Percentiles rank a stretch among this genome's conserved stretches.
phyloP scores from a whole-genome alignment of 2,329 filamentous ascomycete species.

The Phyllosticta citrichinensis region DNA sequence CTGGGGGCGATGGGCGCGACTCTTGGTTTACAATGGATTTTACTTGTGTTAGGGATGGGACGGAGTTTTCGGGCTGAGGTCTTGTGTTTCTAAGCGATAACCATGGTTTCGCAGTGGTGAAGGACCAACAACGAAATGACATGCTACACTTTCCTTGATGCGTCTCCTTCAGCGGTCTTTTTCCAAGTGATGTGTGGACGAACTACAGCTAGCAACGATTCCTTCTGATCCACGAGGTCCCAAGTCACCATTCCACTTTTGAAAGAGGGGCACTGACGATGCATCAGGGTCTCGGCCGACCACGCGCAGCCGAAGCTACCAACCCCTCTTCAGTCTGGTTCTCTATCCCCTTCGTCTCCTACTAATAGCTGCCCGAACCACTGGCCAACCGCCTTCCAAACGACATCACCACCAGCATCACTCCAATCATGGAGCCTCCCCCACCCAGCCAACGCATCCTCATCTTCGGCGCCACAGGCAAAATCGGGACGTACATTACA shows the following conservation, averaged over 20 bases:
- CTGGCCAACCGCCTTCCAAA: too few relatives aligned
- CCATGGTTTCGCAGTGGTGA: not conserved
- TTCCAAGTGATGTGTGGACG: not conserved
- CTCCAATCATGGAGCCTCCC: not conserved
- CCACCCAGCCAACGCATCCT: constrained; percentile 34
- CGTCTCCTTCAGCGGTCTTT: not conserved
- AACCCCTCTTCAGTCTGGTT: not conserved
- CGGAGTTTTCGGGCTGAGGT: not conserved
- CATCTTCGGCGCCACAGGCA: constrained; percentile 44
- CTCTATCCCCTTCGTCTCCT: not conserved
- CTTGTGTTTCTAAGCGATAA: not conserved
- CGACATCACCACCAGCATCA: not conserved
- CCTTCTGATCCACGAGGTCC: not conserved
- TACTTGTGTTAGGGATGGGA: not conserved
- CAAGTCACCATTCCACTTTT: not conserved
- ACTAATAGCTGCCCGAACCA: not conserved
- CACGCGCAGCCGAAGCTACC: not conserved
- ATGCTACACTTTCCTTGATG: not conserved
- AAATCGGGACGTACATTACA: constrained; percentile 43
- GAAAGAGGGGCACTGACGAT: not conserved
- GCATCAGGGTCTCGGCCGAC: not conserved
- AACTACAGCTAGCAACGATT: not conserved
- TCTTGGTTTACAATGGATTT: not conserved
- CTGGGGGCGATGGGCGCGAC: not conserved
- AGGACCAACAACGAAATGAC: not conserved